Evolutionary conservation across 1,139 yeast species (phyloP).

Genomic region (Magnusiomyces paraingens): DNA sequence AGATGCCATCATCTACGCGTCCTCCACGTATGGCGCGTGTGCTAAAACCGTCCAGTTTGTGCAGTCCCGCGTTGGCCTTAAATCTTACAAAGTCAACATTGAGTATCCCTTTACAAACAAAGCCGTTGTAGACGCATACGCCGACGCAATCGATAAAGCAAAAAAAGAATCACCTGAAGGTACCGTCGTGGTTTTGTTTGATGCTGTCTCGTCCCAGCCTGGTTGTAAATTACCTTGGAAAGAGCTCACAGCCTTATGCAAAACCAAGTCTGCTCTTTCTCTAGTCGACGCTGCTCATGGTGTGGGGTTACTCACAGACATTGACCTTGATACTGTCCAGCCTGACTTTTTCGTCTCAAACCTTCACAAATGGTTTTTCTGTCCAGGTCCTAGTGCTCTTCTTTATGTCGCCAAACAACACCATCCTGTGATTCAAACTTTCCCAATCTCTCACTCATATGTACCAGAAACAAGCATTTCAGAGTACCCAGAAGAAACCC

Average conservation of each 20-base stretch:
- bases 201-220: constrained; percentile 59
- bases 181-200: constrained; percentile 48
- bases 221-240: constrained; percentile 55
- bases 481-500: constrained; percentile 12
- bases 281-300: constrained; percentile 71
- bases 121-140: constrained; percentile 42
- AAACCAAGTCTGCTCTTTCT: constrained; percentile 44
- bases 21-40: constrained; percentile 56
- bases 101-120: constrained; percentile 44
- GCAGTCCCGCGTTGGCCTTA: constrained; percentile 39
- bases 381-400: constrained; percentile 55
- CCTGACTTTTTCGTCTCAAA: constrained; percentile 63
- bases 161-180: constrained; percentile 17
- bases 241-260: constrained; percentile 43
- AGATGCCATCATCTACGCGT: constrained; percentile 48
- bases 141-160: constrained; percentile 28
- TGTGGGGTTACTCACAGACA: constrained; percentile 45
- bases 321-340: constrained; percentile 40
- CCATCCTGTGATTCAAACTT: constrained; percentile 47
- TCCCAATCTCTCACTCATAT: constrained; percentile 45
- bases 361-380: constrained; percentile 63
- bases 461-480: background rate
- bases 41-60: constrained; percentile 47
- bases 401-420: constrained; percentile 51
- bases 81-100: constrained; percentile 41